Percentiles rank a stretch among this genome's conserved stretches.
Conservation (phyloP, 2,329 filamentous ascomycete genomes). For the Massarina eburnea region DNA sequence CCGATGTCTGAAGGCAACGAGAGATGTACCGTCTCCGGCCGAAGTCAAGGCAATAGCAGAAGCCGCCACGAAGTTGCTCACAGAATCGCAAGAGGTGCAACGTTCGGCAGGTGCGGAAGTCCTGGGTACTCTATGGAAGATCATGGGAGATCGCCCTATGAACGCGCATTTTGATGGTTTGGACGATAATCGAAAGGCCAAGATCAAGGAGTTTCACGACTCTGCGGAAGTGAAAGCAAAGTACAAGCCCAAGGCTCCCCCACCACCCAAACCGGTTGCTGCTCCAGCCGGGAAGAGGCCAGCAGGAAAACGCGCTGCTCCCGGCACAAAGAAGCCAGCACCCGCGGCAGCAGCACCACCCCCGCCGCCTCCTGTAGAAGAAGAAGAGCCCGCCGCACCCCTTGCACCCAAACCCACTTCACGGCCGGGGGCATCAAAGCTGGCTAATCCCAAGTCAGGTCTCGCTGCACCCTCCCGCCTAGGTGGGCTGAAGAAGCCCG, state of each 20-base stretch:
- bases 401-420: conserved; percentile 62
- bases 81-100: conserved; percentile 83
- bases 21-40: conserved; percentile 78
- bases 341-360: conserved; percentile 41
- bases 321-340: conserved; percentile 55
- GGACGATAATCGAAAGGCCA: conserved; percentile 92
- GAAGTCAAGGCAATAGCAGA: conserved; percentile 89
- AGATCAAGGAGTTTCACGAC: conserved; percentile 91
- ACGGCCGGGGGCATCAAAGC: conserved; percentile 48
- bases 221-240: conserved; percentile 83
- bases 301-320: conserved; percentile 55
- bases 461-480: conserved; percentile 38
- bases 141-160: conserved; percentile 96
- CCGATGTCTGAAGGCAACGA: conserved; percentile 78
- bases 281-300: conserved; percentile 47
- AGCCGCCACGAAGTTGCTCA: conserved; percentile 81
- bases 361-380: conserved; percentile 40
- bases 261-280: conserved; percentile 59
- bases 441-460: conserved; percentile 45
- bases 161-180: conserved; percentile 85
- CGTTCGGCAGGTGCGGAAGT: conserved; percentile 90
- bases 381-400: conserved; percentile 54
- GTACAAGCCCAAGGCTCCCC: conserved; percentile 81
- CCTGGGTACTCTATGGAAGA: conserved; percentile 95
- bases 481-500: conserved; percentile 48